These are phyloP conservation scores for Solanum hybrid DNA, from an alignment of 305 asterid species.

Conservation along the genomic window DNA sequence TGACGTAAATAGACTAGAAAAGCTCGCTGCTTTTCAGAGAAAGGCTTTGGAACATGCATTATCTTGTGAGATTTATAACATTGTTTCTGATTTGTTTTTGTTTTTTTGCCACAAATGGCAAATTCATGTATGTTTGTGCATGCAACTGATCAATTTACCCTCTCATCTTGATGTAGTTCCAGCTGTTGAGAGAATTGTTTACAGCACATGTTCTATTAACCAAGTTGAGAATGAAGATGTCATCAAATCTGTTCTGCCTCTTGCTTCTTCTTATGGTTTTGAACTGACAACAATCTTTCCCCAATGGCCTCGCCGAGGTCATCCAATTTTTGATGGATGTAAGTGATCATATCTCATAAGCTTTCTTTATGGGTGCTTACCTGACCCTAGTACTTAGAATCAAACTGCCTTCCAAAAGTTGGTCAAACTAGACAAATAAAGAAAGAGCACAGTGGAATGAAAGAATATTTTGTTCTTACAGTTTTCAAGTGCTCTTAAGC, in stretches of 20 bases:
- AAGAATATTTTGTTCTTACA: neutral
- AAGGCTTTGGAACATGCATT: slow-evolving; percentile 74
- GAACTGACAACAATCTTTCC: slow-evolving; percentile 51
- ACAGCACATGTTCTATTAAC: slow-evolving; percentile 89
- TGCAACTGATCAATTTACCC: neutral
- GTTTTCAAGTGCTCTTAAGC: neutral
- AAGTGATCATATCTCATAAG: slow-evolving; percentile 15
- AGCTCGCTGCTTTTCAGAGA: slow-evolving; percentile 77
- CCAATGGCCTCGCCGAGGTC: slow-evolving; percentile 91
- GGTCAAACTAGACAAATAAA: neutral
- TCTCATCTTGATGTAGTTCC: slow-evolving; percentile 47
- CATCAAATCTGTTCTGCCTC: slow-evolving; percentile 46
- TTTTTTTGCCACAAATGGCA: neutral
- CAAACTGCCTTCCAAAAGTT: neutral
- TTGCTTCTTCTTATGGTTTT: slow-evolving; percentile 69
- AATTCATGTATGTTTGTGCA: neutral
- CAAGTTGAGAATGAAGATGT: slow-evolving; percentile 88
- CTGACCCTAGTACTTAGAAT: neutral
- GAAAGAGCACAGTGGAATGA: neutral
- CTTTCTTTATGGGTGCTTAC: neutral
- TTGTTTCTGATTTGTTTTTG: neutral
- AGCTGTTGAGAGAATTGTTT: slow-evolving; percentile 71
- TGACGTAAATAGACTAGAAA: slow-evolving; percentile 38
- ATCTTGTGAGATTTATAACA: slow-evolving; percentile 43
- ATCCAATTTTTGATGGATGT: slow-evolving; percentile 70